Evolutionary conservation across 1,284 basidiomycete species (phyloP).

Genomic region (Ustilago crameri): DNA sequence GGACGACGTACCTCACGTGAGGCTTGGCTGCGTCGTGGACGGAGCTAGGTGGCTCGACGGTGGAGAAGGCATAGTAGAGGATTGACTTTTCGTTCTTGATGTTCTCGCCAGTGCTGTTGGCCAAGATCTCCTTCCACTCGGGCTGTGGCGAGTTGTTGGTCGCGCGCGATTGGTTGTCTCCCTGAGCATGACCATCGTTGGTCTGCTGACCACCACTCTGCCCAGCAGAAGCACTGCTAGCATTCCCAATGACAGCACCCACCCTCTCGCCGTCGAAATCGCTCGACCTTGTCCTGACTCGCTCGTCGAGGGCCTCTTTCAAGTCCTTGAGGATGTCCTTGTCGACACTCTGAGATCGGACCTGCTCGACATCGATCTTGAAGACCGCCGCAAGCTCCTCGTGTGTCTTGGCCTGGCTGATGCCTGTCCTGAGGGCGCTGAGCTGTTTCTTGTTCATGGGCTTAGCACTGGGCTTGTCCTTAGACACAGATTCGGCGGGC

Average conservation of each 20-base stretch:
- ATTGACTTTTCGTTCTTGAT: constrained; percentile 60
- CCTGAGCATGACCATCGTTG: constrained; percentile 30
- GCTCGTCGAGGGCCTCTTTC: constrained; percentile 16
- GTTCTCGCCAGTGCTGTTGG: constrained; percentile 44
- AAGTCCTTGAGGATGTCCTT: constrained; percentile 31
- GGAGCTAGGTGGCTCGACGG: constrained; percentile 38
- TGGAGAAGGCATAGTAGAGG: constrained; percentile 65
- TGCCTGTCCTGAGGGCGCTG: constrained; percentile 23
- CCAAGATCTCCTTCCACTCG: constrained; percentile 59
- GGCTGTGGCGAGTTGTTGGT: constrained; percentile 54
- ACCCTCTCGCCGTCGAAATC: constrained; percentile 30
- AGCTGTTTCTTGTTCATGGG: constrained; percentile 40
- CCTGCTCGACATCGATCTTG: constrained; percentile 34
- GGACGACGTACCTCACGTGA: constrained; percentile 66
- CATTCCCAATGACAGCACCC: constrained; percentile 31
- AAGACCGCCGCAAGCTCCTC: constrained; percentile 48
- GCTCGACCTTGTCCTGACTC: constrained; percentile 11
- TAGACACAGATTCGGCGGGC: constrained; percentile 20
- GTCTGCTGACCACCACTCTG: constrained; percentile 16
- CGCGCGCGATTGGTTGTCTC: constrained; percentile 29
- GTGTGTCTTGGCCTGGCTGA: constrained; percentile 50
- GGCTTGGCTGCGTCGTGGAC: constrained; percentile 56
- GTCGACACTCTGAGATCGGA: constrained; percentile 21
- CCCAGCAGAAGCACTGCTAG: constrained; percentile 2
- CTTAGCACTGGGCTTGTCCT: constrained; percentile 16